Percentiles rank a stretch among this genome's conserved stretches.
Conservation (phyloP, 129 eudicot species). For the Chrysanthemum lavandulifolium region DNA sequence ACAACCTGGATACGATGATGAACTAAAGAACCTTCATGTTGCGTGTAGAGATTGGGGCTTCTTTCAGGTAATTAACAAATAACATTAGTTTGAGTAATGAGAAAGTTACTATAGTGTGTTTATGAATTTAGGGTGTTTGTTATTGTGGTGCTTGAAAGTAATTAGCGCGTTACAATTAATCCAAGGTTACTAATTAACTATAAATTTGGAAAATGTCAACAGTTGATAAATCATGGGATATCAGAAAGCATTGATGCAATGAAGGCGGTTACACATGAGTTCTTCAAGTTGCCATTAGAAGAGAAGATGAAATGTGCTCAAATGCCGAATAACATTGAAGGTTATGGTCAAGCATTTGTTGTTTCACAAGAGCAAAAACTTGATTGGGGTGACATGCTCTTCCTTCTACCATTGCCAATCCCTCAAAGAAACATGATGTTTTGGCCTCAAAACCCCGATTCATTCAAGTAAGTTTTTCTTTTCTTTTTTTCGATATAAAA, state of each 20-base stretch:
- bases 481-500: neutral
- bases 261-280: conserved; percentile 45
- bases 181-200: too few relatives aligned
- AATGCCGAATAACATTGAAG: conserved; percentile 37
- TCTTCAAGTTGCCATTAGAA: conserved; percentile 48
- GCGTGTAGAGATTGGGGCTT: conserved; percentile 65
- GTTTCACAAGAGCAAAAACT: conserved; percentile 56
- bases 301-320: conserved; percentile 54
- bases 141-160: too few relatives aligned
- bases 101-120: too few relatives aligned
- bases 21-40: conserved; percentile 46
- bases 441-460: conserved; percentile 46
- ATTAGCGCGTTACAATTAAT: too few relatives aligned
- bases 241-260: conserved; percentile 39
- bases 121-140: too few relatives aligned
- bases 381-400: conserved; percentile 61
- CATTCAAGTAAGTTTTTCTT: conserved; percentile 37
- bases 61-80: conserved; percentile 42
- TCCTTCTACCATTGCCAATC: conserved; percentile 32
- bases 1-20: conserved; percentile 29
- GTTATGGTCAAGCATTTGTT: conserved; percentile 59
- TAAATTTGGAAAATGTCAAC: neutral
- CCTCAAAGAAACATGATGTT: conserved; percentile 36
- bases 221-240: conserved; percentile 55
- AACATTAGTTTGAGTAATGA: too few relatives aligned